These are phyloP conservation scores for Trypanosoma cruzi DNA, from an alignment of 208 protist species.

Conservation along the genomic window DNA sequence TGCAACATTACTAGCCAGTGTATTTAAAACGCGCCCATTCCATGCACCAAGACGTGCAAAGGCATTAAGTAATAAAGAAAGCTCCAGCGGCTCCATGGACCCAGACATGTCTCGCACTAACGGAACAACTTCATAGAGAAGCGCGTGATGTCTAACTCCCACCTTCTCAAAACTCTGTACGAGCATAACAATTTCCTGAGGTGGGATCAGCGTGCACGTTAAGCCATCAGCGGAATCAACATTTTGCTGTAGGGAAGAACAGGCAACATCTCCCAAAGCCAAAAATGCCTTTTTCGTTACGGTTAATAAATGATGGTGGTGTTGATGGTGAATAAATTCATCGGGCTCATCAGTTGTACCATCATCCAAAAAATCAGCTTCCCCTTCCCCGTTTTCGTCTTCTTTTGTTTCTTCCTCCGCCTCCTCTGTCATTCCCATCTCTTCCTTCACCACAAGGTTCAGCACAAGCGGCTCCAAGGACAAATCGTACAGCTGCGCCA, in stretches of 20 bases:
- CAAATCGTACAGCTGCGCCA: slow-evolving; percentile 28
- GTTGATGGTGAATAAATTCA: slow-evolving; percentile 8
- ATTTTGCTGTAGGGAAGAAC: slow-evolving; percentile 21
- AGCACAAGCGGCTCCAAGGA: not conserved
- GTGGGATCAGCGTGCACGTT: slow-evolving; percentile 20
- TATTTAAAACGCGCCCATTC: slow-evolving; percentile 65
- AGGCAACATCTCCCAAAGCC: slow-evolving; percentile 31
- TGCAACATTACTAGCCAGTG: slow-evolving; percentile 40
- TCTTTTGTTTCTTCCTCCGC: slow-evolving; percentile 10
- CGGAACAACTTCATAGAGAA: slow-evolving; percentile 69
- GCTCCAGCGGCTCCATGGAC: slow-evolving; percentile 61
- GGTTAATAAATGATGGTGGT: not conserved
- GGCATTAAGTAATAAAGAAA: slow-evolving; percentile 72
- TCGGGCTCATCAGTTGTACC: slow-evolving; percentile 1
- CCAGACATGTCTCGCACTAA: slow-evolving; percentile 42
- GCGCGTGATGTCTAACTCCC: slow-evolving; percentile 29
- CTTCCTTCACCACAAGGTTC: not conserved
- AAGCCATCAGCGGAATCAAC: not conserved
- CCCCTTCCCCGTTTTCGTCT: slow-evolving; percentile 3
- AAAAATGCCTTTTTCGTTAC: slow-evolving; percentile 26
- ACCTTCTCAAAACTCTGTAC: slow-evolving; percentile 71
- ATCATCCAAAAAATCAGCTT: not conserved
- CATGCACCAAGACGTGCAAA: slow-evolving; percentile 69
- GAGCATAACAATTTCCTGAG: slow-evolving; percentile 81
- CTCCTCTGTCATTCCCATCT: not conserved